A percentile compares a stretch with the other conserved stretches of the same genome.
Conservation (phyloP, 225 moss, liverwort and hornwort genomes). For the Physcomitrellopsis africana region DNA sequence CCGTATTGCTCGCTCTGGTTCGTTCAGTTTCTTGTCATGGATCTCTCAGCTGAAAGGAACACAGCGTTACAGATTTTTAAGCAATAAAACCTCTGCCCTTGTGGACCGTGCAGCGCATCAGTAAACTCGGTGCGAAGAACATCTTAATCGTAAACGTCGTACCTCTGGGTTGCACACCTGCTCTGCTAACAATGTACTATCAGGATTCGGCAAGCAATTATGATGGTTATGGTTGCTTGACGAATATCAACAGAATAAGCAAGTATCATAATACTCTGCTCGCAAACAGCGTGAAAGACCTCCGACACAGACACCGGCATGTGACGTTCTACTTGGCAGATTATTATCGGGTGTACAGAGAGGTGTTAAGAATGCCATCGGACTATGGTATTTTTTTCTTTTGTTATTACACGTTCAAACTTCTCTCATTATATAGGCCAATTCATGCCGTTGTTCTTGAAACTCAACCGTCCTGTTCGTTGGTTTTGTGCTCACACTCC, state of each 20-base stretch:
- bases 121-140: conserved; percentile 37
- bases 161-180: conserved; percentile 48
- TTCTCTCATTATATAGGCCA: too few relatives aligned
- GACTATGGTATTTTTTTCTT: conserved; percentile 31
- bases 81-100: neutral
- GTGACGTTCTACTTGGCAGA: conserved; percentile 43
- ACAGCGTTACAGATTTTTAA: too few relatives aligned
- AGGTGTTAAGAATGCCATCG: conserved; percentile 31
- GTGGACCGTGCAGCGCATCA: conserved; percentile 28
- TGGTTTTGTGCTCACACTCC: too few relatives aligned
- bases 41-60: neutral
- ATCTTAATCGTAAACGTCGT: conserved; percentile 50
- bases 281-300: conserved; percentile 28
- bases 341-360: conserved; percentile 23
- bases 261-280: conserved; percentile 45
- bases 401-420: neutral
- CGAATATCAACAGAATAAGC: conserved; percentile 43
- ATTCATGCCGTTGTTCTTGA: too few relatives aligned
- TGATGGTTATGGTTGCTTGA: conserved; percentile 49
- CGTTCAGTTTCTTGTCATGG: neutral
- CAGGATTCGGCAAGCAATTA: conserved; percentile 27
- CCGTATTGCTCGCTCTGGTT: neutral
- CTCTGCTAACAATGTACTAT: conserved; percentile 47
- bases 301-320: conserved; percentile 31
- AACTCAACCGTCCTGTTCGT: too few relatives aligned